Percentiles rank a stretch among this genome's conserved stretches.
Conservation (phyloP, 2,329 filamentous ascomycete genomes). For the Zymoseptoria brevis region DNA sequence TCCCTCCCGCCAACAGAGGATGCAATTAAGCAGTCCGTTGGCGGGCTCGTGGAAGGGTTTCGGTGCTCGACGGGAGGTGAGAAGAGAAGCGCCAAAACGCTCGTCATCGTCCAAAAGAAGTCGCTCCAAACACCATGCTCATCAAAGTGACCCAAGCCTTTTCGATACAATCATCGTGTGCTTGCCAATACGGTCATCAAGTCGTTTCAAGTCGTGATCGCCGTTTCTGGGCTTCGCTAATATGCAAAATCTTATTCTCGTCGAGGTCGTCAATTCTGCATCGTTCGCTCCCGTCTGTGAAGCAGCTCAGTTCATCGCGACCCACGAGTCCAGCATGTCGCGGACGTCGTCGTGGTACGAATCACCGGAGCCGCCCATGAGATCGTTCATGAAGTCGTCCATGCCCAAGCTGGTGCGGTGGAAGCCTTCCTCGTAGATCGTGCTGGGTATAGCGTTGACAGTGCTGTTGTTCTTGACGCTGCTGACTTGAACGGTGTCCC, state of each 20-base stretch:
- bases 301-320: constrained; percentile 9
- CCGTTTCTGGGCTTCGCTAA: not conserved
- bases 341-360: constrained; percentile 17
- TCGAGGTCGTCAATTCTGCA: not conserved
- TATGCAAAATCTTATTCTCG: not conserved
- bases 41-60: not conserved
- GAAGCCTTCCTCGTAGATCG: constrained; percentile 90
- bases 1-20: not conserved
- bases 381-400: constrained; percentile 18
- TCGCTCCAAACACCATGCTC: constrained; percentile 1
- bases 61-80: not conserved
- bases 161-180: constrained; percentile 1
- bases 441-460: constrained; percentile 46
- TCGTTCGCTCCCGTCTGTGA: not conserved
- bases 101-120: constrained; percentile 3
- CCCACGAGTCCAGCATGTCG: constrained; percentile 20
- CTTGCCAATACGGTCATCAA: not conserved
- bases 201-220: not conserved
- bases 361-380: constrained; percentile 6
- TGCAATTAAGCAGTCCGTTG: constrained; percentile 4
- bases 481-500: constrained; percentile 16
- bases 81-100: constrained; percentile 1
- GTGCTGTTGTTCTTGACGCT: constrained; percentile 15
- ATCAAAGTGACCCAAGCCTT: not conserved
- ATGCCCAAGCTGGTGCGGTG: constrained; percentile 50